Conservation (phyloP, 139 green algal species). For the Chlamydomonas applanata region DNA sequence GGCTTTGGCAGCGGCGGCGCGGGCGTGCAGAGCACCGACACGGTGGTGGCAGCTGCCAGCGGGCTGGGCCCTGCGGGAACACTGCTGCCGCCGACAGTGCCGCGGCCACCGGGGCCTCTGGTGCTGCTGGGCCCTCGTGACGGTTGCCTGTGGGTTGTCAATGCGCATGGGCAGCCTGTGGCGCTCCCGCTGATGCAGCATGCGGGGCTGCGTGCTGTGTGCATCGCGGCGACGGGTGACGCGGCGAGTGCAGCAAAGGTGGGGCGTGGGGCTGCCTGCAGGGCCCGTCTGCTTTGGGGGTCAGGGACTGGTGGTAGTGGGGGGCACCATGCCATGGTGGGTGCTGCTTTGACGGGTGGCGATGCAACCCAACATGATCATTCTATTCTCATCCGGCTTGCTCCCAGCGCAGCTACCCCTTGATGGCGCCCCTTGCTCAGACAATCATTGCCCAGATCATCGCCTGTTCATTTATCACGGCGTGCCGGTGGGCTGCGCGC, state of each 20-base stretch:
- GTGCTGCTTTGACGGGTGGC: no score
- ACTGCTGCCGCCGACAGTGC: neutral
- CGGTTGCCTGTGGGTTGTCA: conserved; percentile 48
- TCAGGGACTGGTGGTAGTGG: no score
- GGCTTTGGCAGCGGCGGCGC: neutral
- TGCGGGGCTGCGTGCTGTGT: conserved; percentile 20
- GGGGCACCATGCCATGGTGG: no score
- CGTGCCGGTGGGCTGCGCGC: neutral
- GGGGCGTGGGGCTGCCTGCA: no score
- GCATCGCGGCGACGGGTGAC: conserved; percentile 30
- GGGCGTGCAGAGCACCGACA: conserved; percentile 6
- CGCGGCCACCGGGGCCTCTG: conserved; percentile 26
- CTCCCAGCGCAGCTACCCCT: no score
- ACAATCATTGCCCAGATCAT: no score
- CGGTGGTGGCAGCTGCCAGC: neutral
- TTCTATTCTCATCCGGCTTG: no score
- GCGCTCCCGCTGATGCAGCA: conserved; percentile 35
- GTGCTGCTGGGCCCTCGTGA: conserved; percentile 42
- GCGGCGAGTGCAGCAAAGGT: conserved; percentile 29
- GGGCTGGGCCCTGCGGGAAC: neutral
- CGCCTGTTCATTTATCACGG: neutral
- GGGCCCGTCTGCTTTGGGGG: no score
- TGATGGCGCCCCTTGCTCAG: no score
- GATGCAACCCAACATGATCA: no score
- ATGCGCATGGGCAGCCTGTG: conserved; percentile 36